Percentiles rank a stretch among this genome's conserved stretches.
These are phyloP conservation scores for Agaricus subrufescens DNA, from an alignment of 768 basidiomycete species.

Conservation along the genomic window DNA sequence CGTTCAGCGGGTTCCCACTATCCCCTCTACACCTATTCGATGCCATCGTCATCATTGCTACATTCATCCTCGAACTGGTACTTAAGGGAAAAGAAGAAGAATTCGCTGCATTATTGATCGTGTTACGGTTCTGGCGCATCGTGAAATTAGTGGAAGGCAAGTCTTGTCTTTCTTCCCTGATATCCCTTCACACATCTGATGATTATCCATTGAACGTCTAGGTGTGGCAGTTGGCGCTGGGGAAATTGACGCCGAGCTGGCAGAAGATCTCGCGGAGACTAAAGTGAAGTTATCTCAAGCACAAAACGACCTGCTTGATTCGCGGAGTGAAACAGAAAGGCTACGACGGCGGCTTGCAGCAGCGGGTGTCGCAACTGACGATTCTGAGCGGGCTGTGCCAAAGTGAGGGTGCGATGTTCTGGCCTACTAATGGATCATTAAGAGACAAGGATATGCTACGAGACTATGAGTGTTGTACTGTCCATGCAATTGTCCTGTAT, in stretches of 20 bases:
- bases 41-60: slow-evolving; percentile 62
- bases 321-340: slow-evolving; percentile 35
- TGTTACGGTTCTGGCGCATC: slow-evolving; percentile 77
- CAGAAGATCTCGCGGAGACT: slow-evolving; percentile 44
- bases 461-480: not conserved
- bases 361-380: not conserved
- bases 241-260: slow-evolving; percentile 56
- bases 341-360: slow-evolving; percentile 6
- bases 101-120: slow-evolving; percentile 63
- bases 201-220: slow-evolving; percentile 19
- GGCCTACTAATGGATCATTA: not conserved
- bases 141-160: slow-evolving; percentile 63
- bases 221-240: slow-evolving; percentile 75
- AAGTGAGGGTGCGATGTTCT: not conserved
- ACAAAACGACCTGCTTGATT: slow-evolving; percentile 36
- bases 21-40: slow-evolving; percentile 72
- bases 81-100: slow-evolving; percentile 68
- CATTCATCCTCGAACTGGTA: slow-evolving; percentile 68
- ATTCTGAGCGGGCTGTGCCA: not conserved
- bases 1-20: slow-evolving; percentile 49
- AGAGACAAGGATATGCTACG: slow-evolving; percentile 2
- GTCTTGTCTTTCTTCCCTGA: not conserved
- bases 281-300: slow-evolving; percentile 43
- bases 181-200: no score
- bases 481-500: not conserved